Conservation (phyloP, 768 basidiomycete species). For the Tylopilus felleus region DNA sequence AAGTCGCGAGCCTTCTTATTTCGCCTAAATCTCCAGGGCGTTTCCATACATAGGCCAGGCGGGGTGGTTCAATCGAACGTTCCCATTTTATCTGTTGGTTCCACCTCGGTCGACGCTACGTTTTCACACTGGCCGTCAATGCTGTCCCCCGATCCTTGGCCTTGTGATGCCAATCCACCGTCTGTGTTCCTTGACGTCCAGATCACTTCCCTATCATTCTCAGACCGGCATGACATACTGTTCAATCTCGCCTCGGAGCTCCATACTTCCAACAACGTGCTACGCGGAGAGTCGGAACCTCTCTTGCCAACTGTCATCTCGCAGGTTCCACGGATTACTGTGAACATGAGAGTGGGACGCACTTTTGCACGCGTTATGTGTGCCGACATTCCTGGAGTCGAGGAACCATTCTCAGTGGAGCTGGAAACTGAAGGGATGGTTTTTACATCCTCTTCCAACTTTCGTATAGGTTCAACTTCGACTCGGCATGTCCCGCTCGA, state of each 20-base stretch:
- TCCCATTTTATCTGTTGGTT: slow-evolving; percentile 35
- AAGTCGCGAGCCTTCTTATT: slow-evolving; percentile 47
- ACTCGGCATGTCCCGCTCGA: slow-evolving; percentile 19
- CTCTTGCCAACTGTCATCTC: slow-evolving; percentile 32
- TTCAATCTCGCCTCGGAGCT: slow-evolving; percentile 34
- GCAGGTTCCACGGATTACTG: slow-evolving; percentile 47
- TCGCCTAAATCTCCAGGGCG: slow-evolving; percentile 39
- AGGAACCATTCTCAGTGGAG: slow-evolving; percentile 51
- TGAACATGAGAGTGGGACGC: slow-evolving; percentile 49
- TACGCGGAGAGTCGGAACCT: slow-evolving; percentile 2
- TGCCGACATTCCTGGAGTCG: slow-evolving; percentile 34
- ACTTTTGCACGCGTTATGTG: slow-evolving; percentile 52
- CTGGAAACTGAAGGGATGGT: slow-evolving; percentile 53
- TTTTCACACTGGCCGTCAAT: slow-evolving; percentile 63
- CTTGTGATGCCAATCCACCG: slow-evolving; percentile 57
- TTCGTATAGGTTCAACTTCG: slow-evolving; percentile 28
- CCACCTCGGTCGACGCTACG: slow-evolving; percentile 32
- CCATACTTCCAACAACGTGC: slow-evolving; percentile 15
- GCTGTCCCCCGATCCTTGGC: slow-evolving; percentile 26
- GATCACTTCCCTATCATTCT: slow-evolving; percentile 45
- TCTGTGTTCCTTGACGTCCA: slow-evolving; percentile 47
- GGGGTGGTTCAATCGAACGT: slow-evolving; percentile 27
- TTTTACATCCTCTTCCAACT: slow-evolving; percentile 42
- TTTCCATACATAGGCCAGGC: slow-evolving; percentile 45
- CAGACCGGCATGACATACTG: slow-evolving; percentile 54